These are phyloP conservation scores for Hypoxylon sp. DNA, from an alignment of 2,329 filamentous ascomycete genomes.

Conservation along the genomic window DNA sequence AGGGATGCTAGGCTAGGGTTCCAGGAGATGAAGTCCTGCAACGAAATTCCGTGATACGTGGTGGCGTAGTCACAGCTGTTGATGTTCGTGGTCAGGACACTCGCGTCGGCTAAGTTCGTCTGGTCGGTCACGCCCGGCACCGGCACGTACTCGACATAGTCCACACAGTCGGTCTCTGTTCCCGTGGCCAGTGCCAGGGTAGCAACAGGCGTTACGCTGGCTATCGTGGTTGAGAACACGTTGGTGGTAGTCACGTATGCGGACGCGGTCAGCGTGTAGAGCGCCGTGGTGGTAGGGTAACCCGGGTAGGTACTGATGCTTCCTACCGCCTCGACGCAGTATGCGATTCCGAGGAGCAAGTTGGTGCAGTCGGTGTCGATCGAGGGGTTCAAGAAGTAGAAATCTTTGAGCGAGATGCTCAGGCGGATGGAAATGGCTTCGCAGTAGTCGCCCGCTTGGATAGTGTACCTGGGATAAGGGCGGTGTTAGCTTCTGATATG, in stretches of 20 bases:
- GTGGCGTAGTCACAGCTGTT: conserved; percentile 5
- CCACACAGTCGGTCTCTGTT: too few species aligned
- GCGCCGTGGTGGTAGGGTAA: not conserved
- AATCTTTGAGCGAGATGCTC: conserved; percentile 40
- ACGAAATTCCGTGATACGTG: not conserved
- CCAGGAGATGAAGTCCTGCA: conserved; percentile 5
- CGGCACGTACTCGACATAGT: too few species aligned
- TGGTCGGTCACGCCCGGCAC: too few species aligned
- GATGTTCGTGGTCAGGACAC: not conserved
- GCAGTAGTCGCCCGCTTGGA: not conserved
- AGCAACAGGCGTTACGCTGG: too few species aligned
- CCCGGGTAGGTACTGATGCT: conserved; percentile 12
- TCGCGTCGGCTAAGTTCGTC: too few species aligned
- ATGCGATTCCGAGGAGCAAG: conserved; percentile 42
- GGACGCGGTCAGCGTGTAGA: not conserved
- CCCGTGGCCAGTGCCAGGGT: too few species aligned
- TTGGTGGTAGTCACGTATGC: not conserved
- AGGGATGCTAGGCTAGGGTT: conserved; percentile 9
- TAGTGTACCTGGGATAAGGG: not conserved
- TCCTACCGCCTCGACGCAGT: conserved; percentile 47
- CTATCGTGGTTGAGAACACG: not conserved
- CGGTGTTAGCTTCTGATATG: not conserved
- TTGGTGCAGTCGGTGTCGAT: conserved; percentile 48
- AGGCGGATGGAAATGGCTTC: not conserved
- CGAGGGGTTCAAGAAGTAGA: conserved; percentile 45